Evolutionary conservation across 371 early-diverging fungal species (phyloP).

Genomic region (Massospora cicadina): DNA sequence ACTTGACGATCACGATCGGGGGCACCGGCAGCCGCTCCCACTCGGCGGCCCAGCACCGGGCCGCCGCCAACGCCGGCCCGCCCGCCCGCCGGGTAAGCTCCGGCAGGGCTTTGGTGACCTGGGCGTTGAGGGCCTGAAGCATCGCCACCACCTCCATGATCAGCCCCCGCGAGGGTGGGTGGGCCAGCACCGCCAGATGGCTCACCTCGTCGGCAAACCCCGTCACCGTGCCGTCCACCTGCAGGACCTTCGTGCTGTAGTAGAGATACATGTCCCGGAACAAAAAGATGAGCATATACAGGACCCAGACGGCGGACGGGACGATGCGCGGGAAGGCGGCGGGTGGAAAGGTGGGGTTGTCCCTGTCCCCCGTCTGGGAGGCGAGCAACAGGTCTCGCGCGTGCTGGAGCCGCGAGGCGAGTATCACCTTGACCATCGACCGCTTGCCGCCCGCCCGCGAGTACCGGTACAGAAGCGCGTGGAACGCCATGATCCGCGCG

Average conservation of each 20-base stretch:
- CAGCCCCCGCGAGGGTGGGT: not conserved
- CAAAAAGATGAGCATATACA: not conserved
- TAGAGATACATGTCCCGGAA: not conserved
- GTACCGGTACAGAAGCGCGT: not conserved
- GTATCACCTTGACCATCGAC: not conserved
- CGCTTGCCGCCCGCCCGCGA: not conserved
- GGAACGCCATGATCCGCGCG: not conserved
- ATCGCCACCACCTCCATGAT: not conserved
- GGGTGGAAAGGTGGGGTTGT: not conserved
- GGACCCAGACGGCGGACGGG: not conserved
- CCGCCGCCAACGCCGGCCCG: not conserved
- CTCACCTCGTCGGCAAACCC: not conserved
- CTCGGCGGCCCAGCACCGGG: not conserved
- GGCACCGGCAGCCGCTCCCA: not conserved
- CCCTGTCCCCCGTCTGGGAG: not conserved
- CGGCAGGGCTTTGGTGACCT: not conserved
- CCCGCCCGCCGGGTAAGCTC: not conserved
- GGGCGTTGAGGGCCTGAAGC: not conserved
- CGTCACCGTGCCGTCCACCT: not conserved
- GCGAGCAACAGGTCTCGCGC: not conserved
- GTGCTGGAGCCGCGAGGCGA: not conserved
- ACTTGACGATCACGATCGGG: not conserved
- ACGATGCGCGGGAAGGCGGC: not conserved
- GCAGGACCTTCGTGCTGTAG: not conserved
- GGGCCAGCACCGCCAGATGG: not conserved